These are phyloP conservation scores for Trichoderma sp. DNA, from an alignment of 2,329 filamentous ascomycete genomes.

Conservation along the genomic window DNA sequence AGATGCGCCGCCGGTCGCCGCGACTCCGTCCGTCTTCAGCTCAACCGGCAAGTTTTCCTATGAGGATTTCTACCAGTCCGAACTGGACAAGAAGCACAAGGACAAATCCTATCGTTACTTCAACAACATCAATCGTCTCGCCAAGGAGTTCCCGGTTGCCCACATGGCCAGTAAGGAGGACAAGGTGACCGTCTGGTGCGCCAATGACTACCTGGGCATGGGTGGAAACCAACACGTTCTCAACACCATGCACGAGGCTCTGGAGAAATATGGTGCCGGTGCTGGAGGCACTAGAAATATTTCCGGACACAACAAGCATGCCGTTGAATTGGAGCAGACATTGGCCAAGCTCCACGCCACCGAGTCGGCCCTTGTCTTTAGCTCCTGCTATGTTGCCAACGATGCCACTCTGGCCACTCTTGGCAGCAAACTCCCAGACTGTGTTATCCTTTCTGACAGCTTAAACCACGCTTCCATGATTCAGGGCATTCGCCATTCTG, in stretches of 20 bases:
- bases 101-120: slow-evolving; percentile 99
- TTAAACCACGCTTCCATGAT: slow-evolving; percentile 99
- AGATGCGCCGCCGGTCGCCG: slow-evolving; percentile 21
- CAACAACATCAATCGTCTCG: slow-evolving; percentile 99
- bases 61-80: slow-evolving; percentile 78
- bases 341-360: slow-evolving; percentile 88
- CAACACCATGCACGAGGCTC: slow-evolving; percentile 87
- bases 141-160: slow-evolving; percentile 91
- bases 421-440: slow-evolving; percentile 94
- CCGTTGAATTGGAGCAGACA: slow-evolving; percentile 76
- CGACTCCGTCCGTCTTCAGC: slow-evolving; percentile 24
- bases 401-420: slow-evolving; percentile 94
- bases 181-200: slow-evolving; percentile 96
- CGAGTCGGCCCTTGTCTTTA: slow-evolving; percentile 90
- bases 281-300: slow-evolving; percentile 97
- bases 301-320: slow-evolving; percentile 95
- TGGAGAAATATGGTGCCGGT: slow-evolving; percentile 92
- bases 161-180: slow-evolving; percentile 84
- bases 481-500: slow-evolving; percentile 95
- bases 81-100: slow-evolving; percentile 98
- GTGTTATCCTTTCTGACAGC: slow-evolving; percentile 96
- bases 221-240: slow-evolving; percentile 85
- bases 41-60: slow-evolving; percentile 74
- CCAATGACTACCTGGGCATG: slow-evolving; percentile 99
- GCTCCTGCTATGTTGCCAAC: slow-evolving; percentile 97